Evolutionary conservation across 306 rosid genomes (phyloP).

Genomic region (Senna tora): DNA sequence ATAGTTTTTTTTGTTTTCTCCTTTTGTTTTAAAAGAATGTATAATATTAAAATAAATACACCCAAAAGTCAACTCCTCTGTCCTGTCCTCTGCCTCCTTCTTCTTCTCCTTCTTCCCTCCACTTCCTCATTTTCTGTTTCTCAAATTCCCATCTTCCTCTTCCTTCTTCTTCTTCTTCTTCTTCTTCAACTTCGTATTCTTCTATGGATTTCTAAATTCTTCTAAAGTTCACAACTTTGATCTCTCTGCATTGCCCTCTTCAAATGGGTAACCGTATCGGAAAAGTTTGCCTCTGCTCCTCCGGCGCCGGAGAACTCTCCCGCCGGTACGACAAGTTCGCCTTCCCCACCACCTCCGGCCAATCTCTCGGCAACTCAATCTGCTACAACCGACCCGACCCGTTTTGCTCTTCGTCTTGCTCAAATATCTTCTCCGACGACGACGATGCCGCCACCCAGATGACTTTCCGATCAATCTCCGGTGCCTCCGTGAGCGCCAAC

Average conservation of each 20-base stretch:
- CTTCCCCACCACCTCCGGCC: conserved; percentile 27
- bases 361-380: conserved; percentile 60
- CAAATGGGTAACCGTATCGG: conserved; percentile 73
- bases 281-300: conserved; percentile 48
- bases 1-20: background rate
- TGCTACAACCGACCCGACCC: conserved; percentile 61
- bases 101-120: background rate
- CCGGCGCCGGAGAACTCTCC: conserved; percentile 61
- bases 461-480: conserved; percentile 65
- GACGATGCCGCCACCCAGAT: conserved; percentile 27
- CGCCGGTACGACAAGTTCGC: conserved; percentile 41
- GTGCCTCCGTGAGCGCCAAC: conserved; percentile 89
- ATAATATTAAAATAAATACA: conserved; percentile 21
- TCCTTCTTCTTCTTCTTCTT: conserved; percentile 8
- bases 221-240: conserved; percentile 27
- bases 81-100: background rate
- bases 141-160: conserved; percentile 15
- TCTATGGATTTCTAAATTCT: background rate
- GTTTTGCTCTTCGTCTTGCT: conserved; percentile 27
- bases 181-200: background rate
- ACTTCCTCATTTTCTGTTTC: background rate
- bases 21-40: background rate
- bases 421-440: conserved; percentile 25
- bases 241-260: background rate
- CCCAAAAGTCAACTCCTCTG: conserved; percentile 54